These are phyloP conservation scores for Cryphonectria japonica DNA, from an alignment of 2,329 filamentous ascomycete species.

Conservation along the genomic window DNA sequence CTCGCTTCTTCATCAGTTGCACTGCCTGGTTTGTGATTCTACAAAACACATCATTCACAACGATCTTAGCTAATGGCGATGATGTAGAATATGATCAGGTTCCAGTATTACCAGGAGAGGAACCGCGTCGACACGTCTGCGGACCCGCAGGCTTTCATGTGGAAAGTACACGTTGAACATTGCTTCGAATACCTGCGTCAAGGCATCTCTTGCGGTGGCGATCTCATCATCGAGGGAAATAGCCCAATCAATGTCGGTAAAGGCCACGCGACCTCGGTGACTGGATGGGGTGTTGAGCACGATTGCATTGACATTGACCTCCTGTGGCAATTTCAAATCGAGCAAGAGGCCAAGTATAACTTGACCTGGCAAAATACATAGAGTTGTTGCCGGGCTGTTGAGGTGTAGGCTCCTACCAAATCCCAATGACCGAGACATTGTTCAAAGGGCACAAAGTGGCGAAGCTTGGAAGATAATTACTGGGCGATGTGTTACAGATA, in stretches of 20 bases:
- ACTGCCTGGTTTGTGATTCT: neutral
- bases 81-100: neutral
- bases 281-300: neutral
- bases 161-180: neutral
- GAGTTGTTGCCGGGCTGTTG: neutral
- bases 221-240: neutral
- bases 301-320: neutral
- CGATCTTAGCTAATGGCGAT: neutral
- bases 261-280: neutral
- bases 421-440: neutral
- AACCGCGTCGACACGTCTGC: neutral
- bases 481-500: neutral
- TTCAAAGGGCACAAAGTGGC: neutral
- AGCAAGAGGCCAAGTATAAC: neutral
- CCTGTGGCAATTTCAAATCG: neutral
- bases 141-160: neutral
- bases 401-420: neutral
- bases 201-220: neutral
- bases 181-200: neutral
- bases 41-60: neutral
- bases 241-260: neutral
- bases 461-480: neutral
- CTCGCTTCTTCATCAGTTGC: neutral
- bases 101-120: neutral
- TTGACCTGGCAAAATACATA: neutral